These are phyloP conservation scores for Pluteus cervinus DNA, from an alignment of 768 basidiomycete genomes.

Conservation along the genomic window DNA sequence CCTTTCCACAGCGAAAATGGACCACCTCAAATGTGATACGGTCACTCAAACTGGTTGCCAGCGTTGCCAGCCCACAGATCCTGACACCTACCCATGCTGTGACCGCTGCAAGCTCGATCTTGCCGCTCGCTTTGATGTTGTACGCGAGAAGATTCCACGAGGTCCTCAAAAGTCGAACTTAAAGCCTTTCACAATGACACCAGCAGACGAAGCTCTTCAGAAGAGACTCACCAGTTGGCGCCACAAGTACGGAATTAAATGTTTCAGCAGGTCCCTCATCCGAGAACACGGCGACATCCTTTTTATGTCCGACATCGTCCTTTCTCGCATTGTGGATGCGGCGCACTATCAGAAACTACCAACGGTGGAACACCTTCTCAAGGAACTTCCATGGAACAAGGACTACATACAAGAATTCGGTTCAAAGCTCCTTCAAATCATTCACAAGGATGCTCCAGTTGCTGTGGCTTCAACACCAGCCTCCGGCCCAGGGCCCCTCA, in stretches of 20 bases:
- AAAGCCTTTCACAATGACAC: background rate
- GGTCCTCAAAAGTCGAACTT: background rate
- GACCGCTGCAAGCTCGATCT: slow-evolving; percentile 6
- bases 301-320: background rate
- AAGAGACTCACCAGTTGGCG: background rate
- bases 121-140: background rate
- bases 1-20: background rate
- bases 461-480: too few relatives aligned
- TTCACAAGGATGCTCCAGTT: too few relatives aligned
- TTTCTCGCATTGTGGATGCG: background rate
- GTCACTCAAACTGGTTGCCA: slow-evolving; percentile 3
- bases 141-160: background rate
- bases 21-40: slow-evolving; percentile 4
- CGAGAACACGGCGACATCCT: background rate
- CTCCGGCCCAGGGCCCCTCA: too few relatives aligned
- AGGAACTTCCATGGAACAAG: background rate
- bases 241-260: background rate
- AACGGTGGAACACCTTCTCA: background rate
- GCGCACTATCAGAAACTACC: background rate
- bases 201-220: background rate
- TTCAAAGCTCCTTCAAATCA: background rate
- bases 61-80: slow-evolving; percentile 1
- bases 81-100: slow-evolving; percentile 9
- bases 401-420: background rate
- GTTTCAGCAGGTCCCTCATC: background rate